These are phyloP conservation scores for Candida anutae DNA, from an alignment of 1,139 yeast genomes.

Conservation along the genomic window DNA sequence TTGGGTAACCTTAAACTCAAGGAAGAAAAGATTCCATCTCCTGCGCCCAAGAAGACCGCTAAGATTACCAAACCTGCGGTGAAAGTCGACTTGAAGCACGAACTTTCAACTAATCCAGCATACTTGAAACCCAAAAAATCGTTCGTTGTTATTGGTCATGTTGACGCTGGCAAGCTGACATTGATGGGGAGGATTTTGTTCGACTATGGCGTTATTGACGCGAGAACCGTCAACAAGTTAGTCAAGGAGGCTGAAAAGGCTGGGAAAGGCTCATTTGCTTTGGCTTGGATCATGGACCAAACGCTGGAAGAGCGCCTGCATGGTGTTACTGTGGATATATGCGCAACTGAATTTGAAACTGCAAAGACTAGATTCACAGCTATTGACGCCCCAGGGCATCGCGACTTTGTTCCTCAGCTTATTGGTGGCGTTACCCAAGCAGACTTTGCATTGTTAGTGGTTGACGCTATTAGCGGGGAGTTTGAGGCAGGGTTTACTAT, in stretches of 20 bases:
- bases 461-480: slow-evolving; percentile 76
- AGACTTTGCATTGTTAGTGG: slow-evolving; percentile 63
- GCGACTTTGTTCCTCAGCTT: slow-evolving; percentile 48
- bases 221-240: slow-evolving; percentile 65
- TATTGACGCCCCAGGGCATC: slow-evolving; percentile 82
- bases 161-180: slow-evolving; percentile 97
- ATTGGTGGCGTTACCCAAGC: slow-evolving; percentile 49
- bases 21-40: slow-evolving; percentile 5
- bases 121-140: slow-evolving; percentile 57
- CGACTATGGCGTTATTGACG: slow-evolving; percentile 76
- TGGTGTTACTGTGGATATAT: slow-evolving; percentile 93
- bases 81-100: slow-evolving; percentile 31
- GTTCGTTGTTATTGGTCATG: slow-evolving; percentile 90
- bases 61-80: slow-evolving; percentile 34
- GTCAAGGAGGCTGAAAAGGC: slow-evolving; percentile 72
- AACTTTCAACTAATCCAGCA: slow-evolving; percentile 26
- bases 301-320: slow-evolving; percentile 81
- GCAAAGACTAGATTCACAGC: slow-evolving; percentile 61
- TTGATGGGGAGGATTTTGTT: slow-evolving; percentile 82
- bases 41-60: slow-evolving; percentile 8
- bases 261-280: slow-evolving; percentile 90
- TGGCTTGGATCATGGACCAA: slow-evolving; percentile 98
- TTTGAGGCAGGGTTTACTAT: slow-evolving; percentile 82
- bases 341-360: slow-evolving; percentile 79
- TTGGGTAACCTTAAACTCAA: slow-evolving; percentile 21